Base-by-base conservation (phyloP, 2,329 filamentous ascomycete genomes). In the Ceratocystis lukuohia region DNA sequence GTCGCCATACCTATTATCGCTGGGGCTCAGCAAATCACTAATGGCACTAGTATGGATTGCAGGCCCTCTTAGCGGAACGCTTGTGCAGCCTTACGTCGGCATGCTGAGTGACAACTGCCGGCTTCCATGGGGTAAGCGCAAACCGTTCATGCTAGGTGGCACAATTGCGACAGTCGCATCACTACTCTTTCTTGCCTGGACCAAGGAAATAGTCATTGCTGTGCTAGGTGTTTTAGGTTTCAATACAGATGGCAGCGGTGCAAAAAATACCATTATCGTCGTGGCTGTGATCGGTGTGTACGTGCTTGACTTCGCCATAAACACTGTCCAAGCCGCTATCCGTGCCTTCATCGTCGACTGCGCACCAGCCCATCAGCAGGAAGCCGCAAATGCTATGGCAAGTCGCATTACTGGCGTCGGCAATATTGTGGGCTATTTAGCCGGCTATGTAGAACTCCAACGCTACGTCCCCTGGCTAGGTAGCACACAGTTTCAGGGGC, bases 271-370 rank as follows among this genome's bases (percentile, higher is more conserved):
- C 53, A 83, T 88, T 61, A 93, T 96, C 70, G 78, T 90, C 41
- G 81, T 90, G 67, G 93, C 93, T 6, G 91, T 96, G 5, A 73
- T 91, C 37, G 88, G 91, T 77, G 88, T 97, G 71, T 97, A 96
- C 75, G 80, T 94, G 62, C 82, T 97, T 63, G 93, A 97, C 74
- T 94, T 97, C 75, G 86, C 92, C 71, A 94, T 97, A 78, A 97
- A 97, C 76, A 94, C 92, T 83, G 90, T 97, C 44, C 93, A 97
- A 82, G 93, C 94, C 62, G 89, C 86, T 3, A 89, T 96, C 72
- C 84, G 92, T 70, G 91, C 92, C 28, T 96, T 95, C 74, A 96
- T 97, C 65, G 89, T 96, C 28, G 93, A 97, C 73, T 93, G 91
- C 72, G 89, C 90, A 0, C 94, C 94, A 0, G 84, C 89, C 1